A percentile compares a stretch with the other conserved stretches of the same genome.
Evolutionary conservation across 2,329 filamentous ascomycete genomes (phyloP).

Genomic region (Aurifilum marmelostoma): DNA sequence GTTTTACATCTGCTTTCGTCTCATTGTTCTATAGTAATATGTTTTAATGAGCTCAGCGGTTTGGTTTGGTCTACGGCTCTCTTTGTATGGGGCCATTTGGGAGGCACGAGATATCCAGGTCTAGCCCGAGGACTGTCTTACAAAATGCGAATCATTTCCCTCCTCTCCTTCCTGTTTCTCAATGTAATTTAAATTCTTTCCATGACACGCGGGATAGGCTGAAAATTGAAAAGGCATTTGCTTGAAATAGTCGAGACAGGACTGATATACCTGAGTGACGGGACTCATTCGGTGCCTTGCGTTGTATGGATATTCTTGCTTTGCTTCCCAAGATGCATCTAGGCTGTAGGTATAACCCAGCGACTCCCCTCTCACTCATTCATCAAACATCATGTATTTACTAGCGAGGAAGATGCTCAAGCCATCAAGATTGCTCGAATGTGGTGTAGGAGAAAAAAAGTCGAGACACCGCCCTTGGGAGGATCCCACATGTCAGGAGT

Average conservation of each 20-base stretch:
- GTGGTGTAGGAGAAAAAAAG: too few relatives aligned
- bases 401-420: slow-evolving; percentile 7
- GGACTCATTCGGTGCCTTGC: background rate
- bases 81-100: background rate
- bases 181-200: slow-evolving; percentile 14
- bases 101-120: background rate
- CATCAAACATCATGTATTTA: slow-evolving; percentile 11
- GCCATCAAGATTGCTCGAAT: background rate
- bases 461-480: background rate
- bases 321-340: background rate
- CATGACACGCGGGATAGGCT: slow-evolving; percentile 17
- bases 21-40: slow-evolving; percentile 8
- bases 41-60: slow-evolving; percentile 14
- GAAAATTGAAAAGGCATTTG: slow-evolving; percentile 1
- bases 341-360: background rate
- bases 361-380: background rate
- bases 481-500: background rate
- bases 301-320: background rate
- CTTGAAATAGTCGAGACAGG: background rate
- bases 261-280: too few relatives aligned
- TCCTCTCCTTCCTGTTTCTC: background rate
- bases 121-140: background rate
- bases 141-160: background rate
- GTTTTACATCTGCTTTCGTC: too few relatives aligned
- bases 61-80: background rate